Base-by-base conservation (phyloP, 768 basidiomycete genomes). In the Xerocomellus intermedius region DNA sequence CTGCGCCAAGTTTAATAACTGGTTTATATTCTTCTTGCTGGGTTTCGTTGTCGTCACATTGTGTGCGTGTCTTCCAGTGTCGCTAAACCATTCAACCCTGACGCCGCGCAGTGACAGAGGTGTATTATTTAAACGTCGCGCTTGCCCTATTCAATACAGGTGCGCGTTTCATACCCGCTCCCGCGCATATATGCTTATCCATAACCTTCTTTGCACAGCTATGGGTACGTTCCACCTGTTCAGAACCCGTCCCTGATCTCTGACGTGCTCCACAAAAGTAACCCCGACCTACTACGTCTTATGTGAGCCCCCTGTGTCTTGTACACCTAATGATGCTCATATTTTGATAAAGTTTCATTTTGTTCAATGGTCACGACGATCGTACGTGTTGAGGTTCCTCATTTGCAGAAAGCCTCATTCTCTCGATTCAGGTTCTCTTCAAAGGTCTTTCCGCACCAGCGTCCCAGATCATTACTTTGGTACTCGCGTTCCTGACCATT, bases 121-220 rank as follows among this genome's bases (percentile, higher is more conserved):
- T 98, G 64, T 95, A 91, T 73, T 98, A 93, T 74, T 80, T 98
- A 56, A 98, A 97, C 73, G 86, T 94, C 56, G 97, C 97, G 17
- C 84, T 99, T 56, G 97, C 94, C 54, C 75, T 98, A 35, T 98
- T 94, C 79, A 96, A 97, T 73, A 91, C 90, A 51, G 89, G 87
- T 87, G 58, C 58, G 84, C 62, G 61, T 36, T 13, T 17, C 36
- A 44, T 45, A 17, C 42, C 22, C 38, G 41, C 45, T n/a, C 16
- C 17, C 13, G n/a, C 24, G 45, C 39, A 52, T 22, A 42, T 52
- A 45, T 50, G 1, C 55, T 52, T n/a, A 61, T 30, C 13, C 22
- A 26, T 21, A 26, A 22, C 41, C 14, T 24, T 39, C 16, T 19
- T 36, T 32, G n/a, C 52, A 50, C 65, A 85, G 83, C 84, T 56